Base-by-base conservation (phyloP, 257 asterid species). In the Cordia subcordata region DNA sequence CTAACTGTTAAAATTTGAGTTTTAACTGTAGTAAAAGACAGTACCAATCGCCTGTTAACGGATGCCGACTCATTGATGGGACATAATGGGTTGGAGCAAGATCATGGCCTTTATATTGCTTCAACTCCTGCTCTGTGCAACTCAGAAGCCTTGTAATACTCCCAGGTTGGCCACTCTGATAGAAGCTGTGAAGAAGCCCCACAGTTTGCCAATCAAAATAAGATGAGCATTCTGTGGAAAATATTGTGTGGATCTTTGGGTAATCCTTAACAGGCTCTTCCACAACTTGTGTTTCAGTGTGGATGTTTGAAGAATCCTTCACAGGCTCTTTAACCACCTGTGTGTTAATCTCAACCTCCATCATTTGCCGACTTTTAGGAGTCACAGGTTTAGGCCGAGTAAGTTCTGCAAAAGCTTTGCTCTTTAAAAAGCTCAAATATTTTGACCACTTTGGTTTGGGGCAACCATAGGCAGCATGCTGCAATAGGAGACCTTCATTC, bases 61-160 rank as follows among this genome's bases (percentile, higher is more conserved):
- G 97, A 81, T 88, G 99, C 11, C 94, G 88, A 70, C 99, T 93
- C 99, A 93, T 93, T 69, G 99, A 93, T 12, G 99, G 99, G 50
- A 88, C 97, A 58, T 81, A 81, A 82, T 93, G 97, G 49, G 97
- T 93, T 37, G 96, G 95, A 77, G 96, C 97, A 46, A 93, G 69
- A 83, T 88, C 85, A 42, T 66, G 91, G 45, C 99, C 99, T 77
- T 86, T 79, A 74, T 93, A 93, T 67, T 80, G 72, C 85, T 83
- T 93, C 74, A 86, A 66, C 64, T 93, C 95, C 71, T 88, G 94
- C 20, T 86, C 99, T 2, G 96, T 81, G 72, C 99, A 93, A 60
- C 99, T 93, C 20, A 93, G 79, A 47, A 93, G 86, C 70, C 99
- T 74, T 1, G 99, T 93, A 64, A 93, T 88, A 71, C 71, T 81